Evolutionary conservation across 257 asterid species (phyloP), one percentile per base, ranked within the genome.

Genomic region (Gardenia jasminoides): DNA sequence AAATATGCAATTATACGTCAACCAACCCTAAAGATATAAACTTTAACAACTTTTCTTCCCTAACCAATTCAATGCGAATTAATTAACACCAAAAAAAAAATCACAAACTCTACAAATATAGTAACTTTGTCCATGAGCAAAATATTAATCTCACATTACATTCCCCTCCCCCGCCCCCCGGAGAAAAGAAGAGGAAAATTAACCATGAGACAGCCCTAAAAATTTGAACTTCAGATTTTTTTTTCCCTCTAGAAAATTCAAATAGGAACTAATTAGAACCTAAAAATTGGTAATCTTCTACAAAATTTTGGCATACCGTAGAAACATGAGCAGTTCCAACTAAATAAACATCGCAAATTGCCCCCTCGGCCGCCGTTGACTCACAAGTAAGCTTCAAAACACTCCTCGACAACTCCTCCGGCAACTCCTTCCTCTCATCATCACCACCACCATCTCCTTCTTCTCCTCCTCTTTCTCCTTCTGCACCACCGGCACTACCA

Each of bases 311-410:
- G 4, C 76, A 46, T 80, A 94, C 98, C 93, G 84, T 64, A 58
- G 98, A 93, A 79, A 93, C 98, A 78, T 95, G 98, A 44, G 97
- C 97, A 4, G 98, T 95, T 44, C 99, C 98, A 52, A 93, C 92
- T 82, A 95, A 68, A 85, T 92, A 92, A 52, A 95, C 96, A 80
- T 95, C 96, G 80, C 98, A 93, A 76, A 88, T 78, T 76, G 96
- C 98, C 31, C 94, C 93, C 0, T 87, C 93, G 1, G 91, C 94
- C 11, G 90, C 97, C 24, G 89, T 6, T 62, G 98, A 90, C 11
- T 92, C 97, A 76, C 99, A 93, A 16, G 88, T 88, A 64, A 95
- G 91, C 77, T 76, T 87, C 83, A 91, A 80, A 79, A 82, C 93
- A 59, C 89, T 89, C 83, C 77, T 84, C 36, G 90, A 84, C 62